Evolutionary conservation across 2,329 filamentous ascomycete species (phyloP).

Genomic region (Epichloe bromicola): DNA sequence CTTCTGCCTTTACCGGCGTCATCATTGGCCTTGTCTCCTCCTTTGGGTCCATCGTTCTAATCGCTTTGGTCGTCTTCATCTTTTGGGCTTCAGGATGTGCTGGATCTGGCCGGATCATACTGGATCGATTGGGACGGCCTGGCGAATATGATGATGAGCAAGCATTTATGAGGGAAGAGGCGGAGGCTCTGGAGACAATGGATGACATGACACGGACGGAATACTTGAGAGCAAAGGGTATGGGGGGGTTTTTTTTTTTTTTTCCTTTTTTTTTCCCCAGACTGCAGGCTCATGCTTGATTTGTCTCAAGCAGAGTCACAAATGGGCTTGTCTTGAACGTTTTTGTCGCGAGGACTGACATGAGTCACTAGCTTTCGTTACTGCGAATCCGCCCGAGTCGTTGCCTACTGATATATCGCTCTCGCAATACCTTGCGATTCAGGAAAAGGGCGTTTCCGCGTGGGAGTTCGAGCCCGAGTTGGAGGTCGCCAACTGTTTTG

Average conservation of each 20-base stretch:
- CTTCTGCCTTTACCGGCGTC: conserved; percentile 55
- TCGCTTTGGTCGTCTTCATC: conserved; percentile 79
- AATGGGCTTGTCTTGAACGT: too few relatives aligned
- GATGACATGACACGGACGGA: conserved; percentile 83
- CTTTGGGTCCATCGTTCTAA: conserved; percentile 79
- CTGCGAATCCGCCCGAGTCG: conserved; percentile 89
- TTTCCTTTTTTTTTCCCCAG: not conserved
- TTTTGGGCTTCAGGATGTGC: conserved; percentile 65
- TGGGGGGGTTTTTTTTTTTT: conserved; percentile 13
- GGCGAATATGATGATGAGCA: conserved; percentile 98
- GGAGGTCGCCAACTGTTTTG: conserved; percentile 97
- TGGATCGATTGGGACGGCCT: conserved; percentile 84
- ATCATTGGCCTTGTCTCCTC: conserved; percentile 91
- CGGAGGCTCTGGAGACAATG: conserved; percentile 88
- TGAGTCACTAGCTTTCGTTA: conserved; percentile 63
- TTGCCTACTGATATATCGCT: conserved; percentile 92
- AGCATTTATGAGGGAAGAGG: conserved; percentile 85
- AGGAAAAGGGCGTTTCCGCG: conserved; percentile 98
- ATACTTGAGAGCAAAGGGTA: conserved; percentile 92
- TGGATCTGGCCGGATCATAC: conserved; percentile 71
- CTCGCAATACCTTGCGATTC: conserved; percentile 94
- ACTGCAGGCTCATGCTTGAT: too few relatives aligned
- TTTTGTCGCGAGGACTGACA: conserved; percentile 8
- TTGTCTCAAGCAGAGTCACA: too few relatives aligned
- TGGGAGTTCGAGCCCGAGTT: conserved; percentile 99